Conservation (phyloP, 1,284 basidiomycete species). For the Malassezia equina region DNA sequence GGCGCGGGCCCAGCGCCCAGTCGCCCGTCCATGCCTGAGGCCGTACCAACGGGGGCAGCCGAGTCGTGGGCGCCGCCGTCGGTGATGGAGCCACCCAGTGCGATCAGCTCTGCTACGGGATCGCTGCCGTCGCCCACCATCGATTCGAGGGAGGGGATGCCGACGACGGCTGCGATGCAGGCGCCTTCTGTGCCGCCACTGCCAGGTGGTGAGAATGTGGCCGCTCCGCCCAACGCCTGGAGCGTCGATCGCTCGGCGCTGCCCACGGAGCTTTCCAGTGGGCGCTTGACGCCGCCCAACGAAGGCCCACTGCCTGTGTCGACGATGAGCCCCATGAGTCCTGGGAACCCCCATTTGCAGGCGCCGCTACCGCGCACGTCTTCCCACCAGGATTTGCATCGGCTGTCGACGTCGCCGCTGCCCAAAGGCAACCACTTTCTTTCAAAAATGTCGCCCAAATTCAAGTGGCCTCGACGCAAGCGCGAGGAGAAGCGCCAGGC, state of each 20-base stretch:
- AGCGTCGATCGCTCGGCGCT: background rate
- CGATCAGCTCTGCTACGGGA: background rate
- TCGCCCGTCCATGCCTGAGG: too few relatives aligned
- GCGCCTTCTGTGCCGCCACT: background rate
- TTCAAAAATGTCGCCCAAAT: constrained; percentile 16
- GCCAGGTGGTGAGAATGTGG: background rate
- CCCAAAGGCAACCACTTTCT: constrained; percentile 3
- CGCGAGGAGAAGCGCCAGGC: constrained; percentile 6
- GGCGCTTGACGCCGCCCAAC: constrained; percentile 12
- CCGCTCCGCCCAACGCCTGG: background rate
- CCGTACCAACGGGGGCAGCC: too few relatives aligned
- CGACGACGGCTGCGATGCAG: background rate
- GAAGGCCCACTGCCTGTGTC: constrained; percentile 4
- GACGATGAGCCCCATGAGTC: constrained; percentile 15
- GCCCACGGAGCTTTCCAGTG: background rate
- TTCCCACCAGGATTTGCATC: background rate
- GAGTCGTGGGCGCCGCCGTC: background rate
- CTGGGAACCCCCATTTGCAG: background rate
- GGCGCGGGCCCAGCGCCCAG: too few relatives aligned
- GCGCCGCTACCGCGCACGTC: background rate
- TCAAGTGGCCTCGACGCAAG: constrained; percentile 16
- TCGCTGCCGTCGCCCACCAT: background rate
- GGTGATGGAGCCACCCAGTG: background rate
- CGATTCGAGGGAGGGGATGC: background rate
- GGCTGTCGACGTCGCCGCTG: background rate